Percentiles rank a stretch among this genome's conserved stretches.
Evolutionary conservation across 1,139 yeast species (phyloP).

Genomic region (Torulaspora pretoriensis): DNA sequence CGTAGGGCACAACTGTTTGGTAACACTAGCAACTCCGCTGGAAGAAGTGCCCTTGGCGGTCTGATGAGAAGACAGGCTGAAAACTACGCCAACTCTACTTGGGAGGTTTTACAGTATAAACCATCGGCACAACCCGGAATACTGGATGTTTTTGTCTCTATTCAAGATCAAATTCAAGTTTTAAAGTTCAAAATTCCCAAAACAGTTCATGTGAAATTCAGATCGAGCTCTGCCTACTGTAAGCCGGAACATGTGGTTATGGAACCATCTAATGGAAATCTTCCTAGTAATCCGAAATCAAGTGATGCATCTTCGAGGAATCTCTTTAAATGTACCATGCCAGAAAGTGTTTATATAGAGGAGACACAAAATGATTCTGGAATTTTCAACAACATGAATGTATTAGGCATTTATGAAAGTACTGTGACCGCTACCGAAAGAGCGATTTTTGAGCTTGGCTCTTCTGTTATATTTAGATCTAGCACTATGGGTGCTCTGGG

Average conservation of each 20-base stretch:
- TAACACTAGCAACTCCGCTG: constrained; percentile 46
- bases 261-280: constrained; percentile 52
- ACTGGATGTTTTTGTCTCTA: constrained; percentile 64
- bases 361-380: constrained; percentile 60
- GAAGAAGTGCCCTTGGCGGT: constrained; percentile 53
- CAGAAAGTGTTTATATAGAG: constrained; percentile 55
- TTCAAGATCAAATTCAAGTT: constrained; percentile 69
- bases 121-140: constrained; percentile 63
- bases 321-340: constrained; percentile 61
- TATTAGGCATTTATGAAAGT: constrained; percentile 75
- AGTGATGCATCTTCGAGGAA: constrained; percentile 41
- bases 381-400: constrained; percentile 57
- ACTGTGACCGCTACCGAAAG: constrained; percentile 65
- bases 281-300: constrained; percentile 62
- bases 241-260: constrained; percentile 52
- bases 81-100: constrained; percentile 64
- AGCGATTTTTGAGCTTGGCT: constrained; percentile 75
- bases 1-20: constrained; percentile 82
- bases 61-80: constrained; percentile 77
- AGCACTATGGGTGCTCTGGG: constrained; percentile 76
- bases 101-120: constrained; percentile 81
- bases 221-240: constrained; percentile 40
- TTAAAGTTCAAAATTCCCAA: constrained; percentile 73
- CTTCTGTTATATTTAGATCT: constrained; percentile 63
- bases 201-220: constrained; percentile 64